Evolutionary conservation across 495 filamentous ascomycete species (phyloP), one percentile per base, ranked within the genome.

Genomic region (Articulospora tetracladia): DNA sequence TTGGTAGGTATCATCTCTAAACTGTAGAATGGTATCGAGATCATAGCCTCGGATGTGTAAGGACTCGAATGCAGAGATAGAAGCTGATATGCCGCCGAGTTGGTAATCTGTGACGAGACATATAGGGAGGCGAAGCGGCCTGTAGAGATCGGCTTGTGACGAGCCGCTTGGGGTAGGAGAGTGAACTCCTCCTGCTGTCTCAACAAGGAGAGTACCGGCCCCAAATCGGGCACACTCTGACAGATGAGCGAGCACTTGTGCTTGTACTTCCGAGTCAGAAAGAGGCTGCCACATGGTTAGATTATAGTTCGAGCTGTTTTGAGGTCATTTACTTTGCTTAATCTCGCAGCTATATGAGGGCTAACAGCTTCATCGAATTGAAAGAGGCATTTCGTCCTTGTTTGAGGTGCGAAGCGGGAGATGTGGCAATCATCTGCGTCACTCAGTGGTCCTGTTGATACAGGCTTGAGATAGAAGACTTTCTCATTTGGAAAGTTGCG

Each of bases 131-230:
- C 89, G 76, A 0, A 92, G 76, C 0, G 87, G 83, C 1, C 83
- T 77, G 69, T 90, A 93, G 26, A 90, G 70, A 64, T 93, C 88
- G 6, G 85, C 88, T 66, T 93, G 89, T 0, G 86, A 86, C 26
- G 76, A 85, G n/a, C 87, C 88, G 56, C 83, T 86, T 12, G 88
- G 88, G 1, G 81, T 80, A 0, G 89, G 89, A 1, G 88, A 91
- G 66, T 90, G 82, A 0, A 89, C 84, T 11, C 89, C 89, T 3
- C 89, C 89, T 0, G 89, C 89, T 0, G 89, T 92, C 69, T 93
- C 89, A 32, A 93, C 75, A 28, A 93, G 72, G 1, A 85, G 59
- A 63, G 73, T 77, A 0, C 75, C 75, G 51, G 26, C 12, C 25
- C 36, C 57, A 1, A 23, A n/a, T 55, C 52, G 2, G 12, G 59